Base-by-base conservation (phyloP, 345 rosid genomes). In the Pugionium dolabratum region DNA sequence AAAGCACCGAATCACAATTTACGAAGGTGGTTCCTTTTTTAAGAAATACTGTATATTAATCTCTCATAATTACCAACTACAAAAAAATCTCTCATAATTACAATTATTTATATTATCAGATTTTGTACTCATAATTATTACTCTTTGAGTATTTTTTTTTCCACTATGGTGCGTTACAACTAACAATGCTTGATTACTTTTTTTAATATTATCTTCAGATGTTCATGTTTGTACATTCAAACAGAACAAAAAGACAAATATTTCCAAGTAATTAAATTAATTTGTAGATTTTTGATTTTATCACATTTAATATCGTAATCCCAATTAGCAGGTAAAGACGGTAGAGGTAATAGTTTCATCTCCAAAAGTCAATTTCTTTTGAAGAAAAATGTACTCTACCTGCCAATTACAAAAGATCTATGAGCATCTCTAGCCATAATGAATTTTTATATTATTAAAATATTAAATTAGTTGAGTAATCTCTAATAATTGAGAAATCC, bases 1-100 rank as follows among this genome's bases (percentile, higher is more conserved):
- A 47, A 47, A 61, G 67, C 73, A 74, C 67, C 71, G 73, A 74
- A 62, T 74, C 77, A 74, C 77, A 60, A 46, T 61, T 67, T 53
- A 67, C 73, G 49, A 61, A 61, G 73, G 69, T 67, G 77, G 27
- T 67, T 58, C 36, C 45, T 30, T 61, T 52, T 44, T 43, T 37
- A 18, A 30, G 1, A 54, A 11, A 36, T 9, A 4, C 18, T 18
- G 18, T 18, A 18, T 34, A 34, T 62, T 11, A 60, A 49, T 31
- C 57, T 47, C 64, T 27, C 45, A 48, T 48, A 40, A 47, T 63
- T n/a, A 31, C 47, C 18, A 18, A 18, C 18, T 18, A 18, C 18
- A 18, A 18, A 18, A 18, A 18, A 60, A 49, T 31, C 57, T 47
- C 58, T 27, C 45, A 48, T 48, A 40, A 47, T 63, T n/a, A 31